Evolutionary conservation across 768 basidiomycete genomes (phyloP), one percentile per base, ranked within the genome.

Genomic region (Suillus brevipes): DNA sequence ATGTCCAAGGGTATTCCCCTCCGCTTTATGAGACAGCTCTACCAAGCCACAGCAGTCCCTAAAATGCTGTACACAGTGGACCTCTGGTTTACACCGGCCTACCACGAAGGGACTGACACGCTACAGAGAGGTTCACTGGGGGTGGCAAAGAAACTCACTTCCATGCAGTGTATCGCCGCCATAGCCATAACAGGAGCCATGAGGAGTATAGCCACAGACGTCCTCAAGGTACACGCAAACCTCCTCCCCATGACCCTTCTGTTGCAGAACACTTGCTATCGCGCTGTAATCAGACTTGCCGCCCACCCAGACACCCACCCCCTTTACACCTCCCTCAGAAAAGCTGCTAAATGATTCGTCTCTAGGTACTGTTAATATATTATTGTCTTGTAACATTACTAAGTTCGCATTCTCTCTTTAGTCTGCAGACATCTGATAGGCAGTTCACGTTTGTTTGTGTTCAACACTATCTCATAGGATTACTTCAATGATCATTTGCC

Each of bases 31-130:
- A 23, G 60, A 14, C 68, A 63, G 14, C 73, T 78, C 0, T 78
- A 73, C 61, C 38, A 66, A 0, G 67, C 73, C 9, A 72, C 75
- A 0, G 73, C 68, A 1, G 59, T 75, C n/a, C 75, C 77, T 2
- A 72, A 72, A n/a, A 66, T 77, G 52, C 66, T 68, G 0, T 76
- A 76, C 43, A 72, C 68, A 2, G 60, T 8, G 8, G 45, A n/a
- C 28, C 28, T 28, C 28, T 28, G 28, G 28, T 28, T 45, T 20
- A n/a, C n/a, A 4, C 47, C 13, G 3, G 47, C 47, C 23, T 49
- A 1, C 2, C 5, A 1, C 0, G 23, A 25, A 6, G 23, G 23
- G 0, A 13, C 47, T 2, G 10, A 49, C 23, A 25, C 12, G 0
- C 6, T 49, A 1, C 47, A 49, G 6, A 4, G 23, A 6, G 47